phyloP scores from a whole-genome alignment of 129 eudicot species.

The Apium graveolens region DNA sequence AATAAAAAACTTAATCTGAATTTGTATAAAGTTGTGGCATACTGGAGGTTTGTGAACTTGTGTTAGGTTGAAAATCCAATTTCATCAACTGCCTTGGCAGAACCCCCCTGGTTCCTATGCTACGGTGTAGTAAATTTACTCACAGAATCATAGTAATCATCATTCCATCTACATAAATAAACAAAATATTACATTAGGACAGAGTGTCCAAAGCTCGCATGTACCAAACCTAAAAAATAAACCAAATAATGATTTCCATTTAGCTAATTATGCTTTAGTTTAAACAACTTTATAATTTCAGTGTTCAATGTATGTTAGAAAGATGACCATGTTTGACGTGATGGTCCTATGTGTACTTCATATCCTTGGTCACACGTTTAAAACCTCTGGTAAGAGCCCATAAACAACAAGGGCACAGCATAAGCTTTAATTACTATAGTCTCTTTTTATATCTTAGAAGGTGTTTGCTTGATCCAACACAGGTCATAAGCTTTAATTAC shows the following conservation, averaged over 20 bases:
- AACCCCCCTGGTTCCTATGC: neutral
- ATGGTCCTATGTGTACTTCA: too few species aligned
- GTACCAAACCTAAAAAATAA: neutral
- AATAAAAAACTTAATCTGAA: too few species aligned
- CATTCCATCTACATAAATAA: too few species aligned
- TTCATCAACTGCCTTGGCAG: too few species aligned
- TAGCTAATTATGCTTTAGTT: neutral
- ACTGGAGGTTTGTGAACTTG: neutral
- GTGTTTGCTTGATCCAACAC: neutral
- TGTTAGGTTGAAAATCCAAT: neutral
- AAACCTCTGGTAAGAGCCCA: too few species aligned
- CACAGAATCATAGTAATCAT: too few species aligned
- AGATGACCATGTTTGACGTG: too few species aligned
- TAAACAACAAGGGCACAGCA: neutral
- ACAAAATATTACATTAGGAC: neutral
- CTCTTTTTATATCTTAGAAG: too few species aligned
- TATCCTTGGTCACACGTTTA: too few species aligned
- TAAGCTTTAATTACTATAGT: too few species aligned
- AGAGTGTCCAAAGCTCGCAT: neutral
- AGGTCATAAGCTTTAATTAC: neutral
- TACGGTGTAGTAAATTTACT: neutral
- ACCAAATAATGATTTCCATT: too few species aligned
- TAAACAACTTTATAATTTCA: neutral
- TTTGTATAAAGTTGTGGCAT: too few species aligned
- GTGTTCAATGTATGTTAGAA: neutral